phyloP scores from a whole-genome alignment of 202 grass and related monocot species.

The Brachypodium distachyon region DNA sequence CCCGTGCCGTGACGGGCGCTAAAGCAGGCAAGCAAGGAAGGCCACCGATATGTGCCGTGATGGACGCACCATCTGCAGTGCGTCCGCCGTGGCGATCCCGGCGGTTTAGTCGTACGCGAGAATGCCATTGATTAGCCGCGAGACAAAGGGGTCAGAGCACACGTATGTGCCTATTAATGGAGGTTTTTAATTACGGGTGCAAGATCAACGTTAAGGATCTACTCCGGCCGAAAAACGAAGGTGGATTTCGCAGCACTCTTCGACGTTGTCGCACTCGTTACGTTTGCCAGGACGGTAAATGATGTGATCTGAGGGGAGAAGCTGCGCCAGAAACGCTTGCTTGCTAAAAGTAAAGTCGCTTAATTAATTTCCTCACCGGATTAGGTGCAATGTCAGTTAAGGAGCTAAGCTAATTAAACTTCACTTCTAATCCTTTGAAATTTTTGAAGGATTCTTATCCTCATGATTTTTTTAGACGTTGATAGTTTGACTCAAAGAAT shows the following conservation, averaged over 20 bases:
- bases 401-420: too few relatives aligned
- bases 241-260: neutral
- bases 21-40: neutral
- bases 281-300: neutral
- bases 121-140: neutral
- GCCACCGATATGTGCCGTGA: neutral
- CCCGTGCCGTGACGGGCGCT: conserved; percentile 17
- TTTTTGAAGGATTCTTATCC: too few relatives aligned
- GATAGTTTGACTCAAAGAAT: too few relatives aligned
- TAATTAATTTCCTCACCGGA: neutral
- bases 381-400: neutral
- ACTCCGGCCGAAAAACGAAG: too few relatives aligned
- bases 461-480: too few relatives aligned
- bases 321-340: neutral
- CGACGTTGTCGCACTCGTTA: neutral
- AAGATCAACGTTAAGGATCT: neutral
- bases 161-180: neutral
- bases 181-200: neutral
- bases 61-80: neutral
- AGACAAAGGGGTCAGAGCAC: neutral
- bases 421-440: too few relatives aligned
- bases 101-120: neutral
- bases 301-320: neutral
- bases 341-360: neutral
- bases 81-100: neutral